Conservation (phyloP, 1,139 yeast genomes). For the Kodamaea arcana region DNA sequence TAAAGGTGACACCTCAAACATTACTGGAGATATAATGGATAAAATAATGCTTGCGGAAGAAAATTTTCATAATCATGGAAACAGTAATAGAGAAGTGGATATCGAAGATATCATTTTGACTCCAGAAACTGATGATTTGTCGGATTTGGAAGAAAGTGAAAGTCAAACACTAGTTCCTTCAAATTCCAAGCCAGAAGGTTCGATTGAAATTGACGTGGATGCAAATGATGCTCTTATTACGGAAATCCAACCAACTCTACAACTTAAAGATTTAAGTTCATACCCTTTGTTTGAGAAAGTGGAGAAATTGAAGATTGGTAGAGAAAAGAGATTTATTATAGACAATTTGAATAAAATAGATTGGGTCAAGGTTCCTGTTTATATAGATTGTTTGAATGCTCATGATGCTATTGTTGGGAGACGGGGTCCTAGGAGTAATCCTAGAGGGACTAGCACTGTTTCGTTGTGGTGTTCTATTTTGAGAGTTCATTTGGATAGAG, state of each 20-base stretch:
- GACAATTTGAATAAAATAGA: constrained; percentile 48
- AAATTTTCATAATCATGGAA: constrained; percentile 11
- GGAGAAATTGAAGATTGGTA: constrained; percentile 36
- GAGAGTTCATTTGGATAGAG: constrained; percentile 23
- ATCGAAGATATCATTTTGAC: constrained; percentile 2
- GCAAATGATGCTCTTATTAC: constrained; percentile 25
- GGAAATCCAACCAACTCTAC: constrained; percentile 16
- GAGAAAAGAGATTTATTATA: constrained; percentile 39
- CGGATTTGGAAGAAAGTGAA: constrained; percentile 13
- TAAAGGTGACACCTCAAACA: constrained; percentile 41
- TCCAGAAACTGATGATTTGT: constrained; percentile 11
- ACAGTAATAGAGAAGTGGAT: constrained; percentile 8
- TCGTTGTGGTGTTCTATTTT: constrained; percentile 49
- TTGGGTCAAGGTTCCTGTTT: constrained; percentile 68
- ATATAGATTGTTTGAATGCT: constrained; percentile 62
- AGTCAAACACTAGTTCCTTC: constrained; percentile 3
- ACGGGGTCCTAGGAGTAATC: constrained; percentile 52
- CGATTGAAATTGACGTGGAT: constrained; percentile 18
- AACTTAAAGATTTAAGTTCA: constrained; percentile 15
- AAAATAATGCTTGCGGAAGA: constrained; percentile 39
- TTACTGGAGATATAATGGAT: constrained; percentile 38
- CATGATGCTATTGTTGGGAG: constrained; percentile 73
- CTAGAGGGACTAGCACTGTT: constrained; percentile 51
- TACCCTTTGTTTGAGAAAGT: constrained; percentile 29
- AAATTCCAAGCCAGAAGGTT: constrained; percentile 9